Conservation (phyloP, 1,284 basidiomycete genomes). For the Puccinia novopanici region DNA sequence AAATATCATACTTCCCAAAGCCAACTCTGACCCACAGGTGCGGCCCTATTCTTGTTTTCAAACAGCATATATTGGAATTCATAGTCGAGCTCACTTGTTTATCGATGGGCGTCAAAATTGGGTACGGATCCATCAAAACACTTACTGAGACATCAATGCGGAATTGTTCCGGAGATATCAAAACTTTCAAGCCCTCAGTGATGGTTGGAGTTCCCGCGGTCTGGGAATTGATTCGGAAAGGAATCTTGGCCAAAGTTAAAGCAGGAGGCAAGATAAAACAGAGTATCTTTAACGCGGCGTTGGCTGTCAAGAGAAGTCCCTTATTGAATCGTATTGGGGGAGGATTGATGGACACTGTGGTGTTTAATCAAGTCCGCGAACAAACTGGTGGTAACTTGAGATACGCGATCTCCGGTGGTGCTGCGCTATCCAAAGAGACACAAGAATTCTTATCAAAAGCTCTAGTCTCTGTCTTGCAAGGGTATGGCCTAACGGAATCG, state of each 20-base stretch:
- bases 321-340: conserved; percentile 67
- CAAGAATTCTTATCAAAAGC: conserved; percentile 84
- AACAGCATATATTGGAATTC: conserved; percentile 49
- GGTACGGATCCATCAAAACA: conserved; percentile 94
- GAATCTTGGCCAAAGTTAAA: conserved; percentile 76
- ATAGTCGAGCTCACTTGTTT: conserved; percentile 53
- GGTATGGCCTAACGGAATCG: conserved; percentile 92
- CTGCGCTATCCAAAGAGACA: conserved; percentile 78
- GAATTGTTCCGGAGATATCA: conserved; percentile 85
- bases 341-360: conserved; percentile 71
- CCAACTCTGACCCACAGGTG: neutral
- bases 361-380: conserved; percentile 73
- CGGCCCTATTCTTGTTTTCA: neutral
- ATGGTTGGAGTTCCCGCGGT: conserved; percentile 86
- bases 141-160: conserved; percentile 86
- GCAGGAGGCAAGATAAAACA: conserved; percentile 70
- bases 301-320: conserved; percentile 68
- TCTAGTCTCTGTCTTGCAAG: conserved; percentile 77
- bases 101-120: conserved; percentile 71
- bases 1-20: neutral
- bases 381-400: conserved; percentile 85
- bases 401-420: conserved; percentile 73
- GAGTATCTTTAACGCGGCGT: conserved; percentile 71
- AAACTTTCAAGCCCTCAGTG: conserved; percentile 76
- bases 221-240: conserved; percentile 76